Base-by-base conservation (phyloP, 176 grass and related monocot species). In the Tuctoria greenei region DNA sequence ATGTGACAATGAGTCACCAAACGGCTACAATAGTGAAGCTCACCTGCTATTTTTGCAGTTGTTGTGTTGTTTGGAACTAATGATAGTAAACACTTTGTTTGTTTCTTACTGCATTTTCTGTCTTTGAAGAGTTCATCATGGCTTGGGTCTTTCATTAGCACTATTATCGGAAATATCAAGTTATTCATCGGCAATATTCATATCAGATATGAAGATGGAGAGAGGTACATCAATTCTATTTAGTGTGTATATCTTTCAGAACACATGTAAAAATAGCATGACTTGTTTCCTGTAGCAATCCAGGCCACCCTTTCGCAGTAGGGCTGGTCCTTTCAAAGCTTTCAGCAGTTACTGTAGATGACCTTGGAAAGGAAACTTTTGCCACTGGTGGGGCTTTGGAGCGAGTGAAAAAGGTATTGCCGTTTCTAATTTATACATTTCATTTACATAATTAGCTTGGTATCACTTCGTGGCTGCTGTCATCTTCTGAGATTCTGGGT, bases 91-190 rank as follows among this genome's bases (percentile, higher is more conserved):
- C 36, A 66, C 50, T 64, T 55, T 15, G 17, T 17, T 78, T 37
- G 34, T 74, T 77, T 76, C 62, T 82, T 37, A 87, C 43, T 78
- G 10, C 0, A 31, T 44, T 73, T 82, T 40, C 44, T 55, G 43
- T 83, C 42, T 74, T 71, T 89, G 75, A 90, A 98, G 95, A 94
- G 86, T 57, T 73, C 95, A 14, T 94, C 91, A 76, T 98, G 95
- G 91, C 82, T 98, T 51, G 88, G 91, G 38, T 98, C 95, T 75
- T 91, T 98, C 34, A 89, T 98, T 78, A 92, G 84, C 73, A 98
- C 91, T 64, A 73, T 98, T 72, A 91, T 98, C 39, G 95, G 95
- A 76, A 98, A 94, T 88, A 88, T 98, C 69, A 98, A 98, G 86
- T 70, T 98, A 40, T 92, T 89, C 39, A 89, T 98, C n/a, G 85